Base-by-base conservation (phyloP, 2,329 filamentous ascomycete species). In the Pseudogymnoascus sp. region DNA sequence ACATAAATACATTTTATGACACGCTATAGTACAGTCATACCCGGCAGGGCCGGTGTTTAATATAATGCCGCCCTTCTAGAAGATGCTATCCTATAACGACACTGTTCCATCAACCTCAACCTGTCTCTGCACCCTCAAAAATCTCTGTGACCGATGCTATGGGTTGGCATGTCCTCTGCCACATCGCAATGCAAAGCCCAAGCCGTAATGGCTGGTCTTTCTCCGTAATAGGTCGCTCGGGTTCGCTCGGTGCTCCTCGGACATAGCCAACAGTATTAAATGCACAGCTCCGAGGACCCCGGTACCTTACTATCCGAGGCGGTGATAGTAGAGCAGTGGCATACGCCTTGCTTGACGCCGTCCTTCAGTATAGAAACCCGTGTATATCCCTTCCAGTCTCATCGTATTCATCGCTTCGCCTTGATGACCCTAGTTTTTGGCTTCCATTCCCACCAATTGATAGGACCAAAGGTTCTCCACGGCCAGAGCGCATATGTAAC, bases 401-500 rank as follows among this genome's bases (percentile, higher is more conserved):
- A 25, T 16, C 18, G 34, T 14, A 14, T 60, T 70, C 66, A 62
- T 31, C 64, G 18, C 66, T 63, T 65, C 65, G 71, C 75, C 67
- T 70, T 68, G 2, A 78, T 70, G 60, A 83, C 78, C 64, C 66
- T 77, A 60, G 77, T 78, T 65, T 68, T 70, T 38, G 72, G 73
- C 62, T 72, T 72, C 62, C 69, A 73, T 68, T 87, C 82, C 78
- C 81, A 81, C 82, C 84, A 87, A 70, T 74, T 75, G 25, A 89
- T 77, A 23, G 75, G 74, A 9, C 85, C 84, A 69, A 82, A 80
- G 75, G 84, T 83, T 64, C 78, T 77, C 67, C 81, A 82, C 2
- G 91, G 91, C 77, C 85, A 88, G 63, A 96, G 72, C 34, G 96
- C 82, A 73, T 87, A 85, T 11, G 87, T 84, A 18, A 93, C 86